phyloP scores from a whole-genome alignment of 2,329 filamentous ascomycete species.

The Fusarium haematococcum region DNA sequence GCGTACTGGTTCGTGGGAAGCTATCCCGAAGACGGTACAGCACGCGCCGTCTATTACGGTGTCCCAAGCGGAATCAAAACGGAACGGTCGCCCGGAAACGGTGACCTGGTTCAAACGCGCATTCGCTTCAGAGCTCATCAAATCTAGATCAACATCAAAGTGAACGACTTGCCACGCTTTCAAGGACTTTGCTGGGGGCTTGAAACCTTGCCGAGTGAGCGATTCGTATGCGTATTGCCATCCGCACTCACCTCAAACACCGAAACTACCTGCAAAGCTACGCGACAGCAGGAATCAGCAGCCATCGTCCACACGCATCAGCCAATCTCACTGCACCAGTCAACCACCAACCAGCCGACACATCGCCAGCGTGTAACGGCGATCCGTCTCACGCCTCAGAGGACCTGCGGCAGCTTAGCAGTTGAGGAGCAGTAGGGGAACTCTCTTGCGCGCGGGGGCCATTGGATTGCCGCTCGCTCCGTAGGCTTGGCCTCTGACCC shows the following conservation, averaged over 20 bases:
- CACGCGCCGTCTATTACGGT: conserved; percentile 22
- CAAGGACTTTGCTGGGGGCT: conserved; percentile 6
- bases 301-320: conserved; percentile 20
- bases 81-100: conserved; percentile 21
- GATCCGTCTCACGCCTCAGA: conserved; percentile 5
- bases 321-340: conserved; percentile 31
- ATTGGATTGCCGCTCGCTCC: conserved; percentile 7
- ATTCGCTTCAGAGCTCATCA: conserved; percentile 32
- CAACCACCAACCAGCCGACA: conserved; percentile 14
- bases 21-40: background rate
- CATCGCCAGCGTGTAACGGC: conserved; percentile 28
- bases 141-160: conserved; percentile 29
- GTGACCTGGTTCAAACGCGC: conserved; percentile 28
- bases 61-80: conserved; percentile 7
- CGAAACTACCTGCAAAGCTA: conserved; percentile 9
- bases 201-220: background rate
- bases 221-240: background rate
- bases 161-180: conserved; percentile 9
- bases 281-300: conserved; percentile 15
- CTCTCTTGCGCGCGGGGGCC: conserved; percentile 3
- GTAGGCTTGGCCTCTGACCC: conserved; percentile 15
- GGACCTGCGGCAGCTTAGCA: background rate
- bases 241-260: background rate
- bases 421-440: conserved; percentile 4
- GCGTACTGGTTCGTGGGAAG: background rate